phyloP scores from a whole-genome alignment of 2,329 filamentous ascomycete species.

The Anisogramma anomala region DNA sequence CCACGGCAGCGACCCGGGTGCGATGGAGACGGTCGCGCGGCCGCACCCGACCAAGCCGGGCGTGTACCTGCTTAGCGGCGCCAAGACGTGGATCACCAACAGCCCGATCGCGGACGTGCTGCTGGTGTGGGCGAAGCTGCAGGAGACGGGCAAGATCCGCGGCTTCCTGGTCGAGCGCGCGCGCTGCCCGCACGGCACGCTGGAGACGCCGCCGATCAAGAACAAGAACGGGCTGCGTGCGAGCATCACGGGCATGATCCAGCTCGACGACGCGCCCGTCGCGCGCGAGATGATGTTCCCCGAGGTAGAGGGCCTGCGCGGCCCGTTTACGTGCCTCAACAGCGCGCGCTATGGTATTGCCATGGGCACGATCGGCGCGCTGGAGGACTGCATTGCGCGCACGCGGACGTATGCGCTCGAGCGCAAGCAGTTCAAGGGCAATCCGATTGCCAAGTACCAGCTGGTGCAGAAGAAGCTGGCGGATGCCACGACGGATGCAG shows the following conservation, averaged over 20 bases:
- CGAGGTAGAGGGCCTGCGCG: conserved; percentile 70
- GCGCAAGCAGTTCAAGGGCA: conserved; percentile 89
- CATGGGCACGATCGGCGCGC: conserved; percentile 82
- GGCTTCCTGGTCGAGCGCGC: conserved; percentile 84
- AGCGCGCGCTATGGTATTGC: conserved; percentile 88
- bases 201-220: conserved; percentile 86
- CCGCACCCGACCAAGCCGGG: conserved; percentile 68
- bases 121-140: conserved; percentile 83
- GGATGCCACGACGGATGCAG: conserved; percentile 81
- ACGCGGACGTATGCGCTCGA: conserved; percentile 82
- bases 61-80: conserved; percentile 60
- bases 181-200: conserved; percentile 72
- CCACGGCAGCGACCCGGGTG: conserved; percentile 76
- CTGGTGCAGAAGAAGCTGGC: conserved; percentile 96
- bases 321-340: conserved; percentile 91
- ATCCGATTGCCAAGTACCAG: conserved; percentile 91
- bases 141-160: conserved; percentile 84
- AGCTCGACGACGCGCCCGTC: conserved; percentile 82
- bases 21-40: conserved; percentile 70
- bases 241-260: conserved; percentile 95
- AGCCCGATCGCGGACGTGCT: conserved; percentile 73
- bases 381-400: conserved; percentile 80
- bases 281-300: conserved; percentile 90
- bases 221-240: conserved; percentile 91
- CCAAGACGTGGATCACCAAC: conserved; percentile 90